Evolutionary conservation across 148 eudicot genomes (phyloP), one percentile per base, ranked within the genome.

Genomic region (Rhododendron kiyosumense): DNA sequence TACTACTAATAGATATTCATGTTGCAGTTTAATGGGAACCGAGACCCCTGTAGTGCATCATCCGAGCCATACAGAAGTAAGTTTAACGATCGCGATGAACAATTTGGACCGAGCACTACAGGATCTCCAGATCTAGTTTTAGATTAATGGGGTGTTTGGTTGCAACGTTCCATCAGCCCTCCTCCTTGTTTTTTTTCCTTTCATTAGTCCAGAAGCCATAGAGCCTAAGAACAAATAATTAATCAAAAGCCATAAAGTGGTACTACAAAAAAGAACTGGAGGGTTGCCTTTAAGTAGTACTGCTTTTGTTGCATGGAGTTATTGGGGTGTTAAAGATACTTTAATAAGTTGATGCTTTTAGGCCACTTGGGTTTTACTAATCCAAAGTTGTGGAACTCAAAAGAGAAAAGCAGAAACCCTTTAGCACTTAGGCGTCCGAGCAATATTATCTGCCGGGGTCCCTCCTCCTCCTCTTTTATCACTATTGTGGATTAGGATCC

Each of bases 281-380:
- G 11, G 84, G 34, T n/a, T 41, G 32, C 51, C 75, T 82, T 82
- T 61, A 36, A 5, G 45, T 34, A 5, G 45, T 34, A 61, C 41
- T 81, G 73, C 84, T 59, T 49, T 41, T 34, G 30, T 34, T 81
- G 26, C 77, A 65, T 65, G 84, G 38, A 32, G 18, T 1, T 36
- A 71, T 71, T 71, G 76, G 76, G 71, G 15, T 0, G 18, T n/a
- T 65, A 83, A 83, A 71, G 85, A 74, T 38, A 83, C 85, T 83
- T 83, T 83, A 83, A 43, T 83, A 83, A 43, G 28, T 83, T 83
- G 11, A 46, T 6, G 85, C 61, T 69, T 48, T 83, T 46, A 3
- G 79, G 85, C 78, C 85, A 83, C 78, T 46, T 49, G 38, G 45
- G 30, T 13, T 45, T 83, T 7, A 67, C 48, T 45, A 82, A 54